Evolutionary conservation across 2,329 filamentous ascomycete species (phyloP).

Genomic region (Dothideomycetidae sp.): DNA sequence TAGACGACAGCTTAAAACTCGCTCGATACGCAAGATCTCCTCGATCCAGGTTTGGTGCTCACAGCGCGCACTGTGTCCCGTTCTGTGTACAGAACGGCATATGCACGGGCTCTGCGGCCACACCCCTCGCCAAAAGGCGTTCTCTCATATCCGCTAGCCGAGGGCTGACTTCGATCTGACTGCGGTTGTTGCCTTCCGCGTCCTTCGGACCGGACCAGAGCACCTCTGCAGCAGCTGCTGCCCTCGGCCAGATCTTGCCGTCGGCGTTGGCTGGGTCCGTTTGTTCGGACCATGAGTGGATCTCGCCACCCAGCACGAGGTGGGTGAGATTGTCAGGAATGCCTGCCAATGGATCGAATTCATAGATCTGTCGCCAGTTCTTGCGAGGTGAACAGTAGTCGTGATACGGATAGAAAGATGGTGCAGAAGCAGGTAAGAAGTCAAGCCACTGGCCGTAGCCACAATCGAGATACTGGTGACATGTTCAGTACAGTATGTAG

Average conservation of each 20-base stretch:
- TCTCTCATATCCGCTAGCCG: conserved; percentile 64
- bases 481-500: not conserved
- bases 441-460: conserved; percentile 68
- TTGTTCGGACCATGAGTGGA: conserved; percentile 67
- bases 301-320: conserved; percentile 67
- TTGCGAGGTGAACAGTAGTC: conserved; percentile 74
- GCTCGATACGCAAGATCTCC: too few species aligned
- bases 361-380: conserved; percentile 70
- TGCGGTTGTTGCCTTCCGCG: conserved; percentile 51
- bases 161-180: conserved; percentile 53
- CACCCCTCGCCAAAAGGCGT: conserved; percentile 53
- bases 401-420: conserved; percentile 50
- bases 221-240: conserved; percentile 59
- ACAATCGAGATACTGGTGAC: conserved; percentile 60
- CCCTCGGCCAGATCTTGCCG: conserved; percentile 62
- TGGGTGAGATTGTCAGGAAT: conserved; percentile 47
- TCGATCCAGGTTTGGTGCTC: too few species aligned
- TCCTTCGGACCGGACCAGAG: conserved; percentile 65
- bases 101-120: conserved; percentile 51
- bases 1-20: too few species aligned
- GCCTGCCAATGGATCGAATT: conserved; percentile 56
- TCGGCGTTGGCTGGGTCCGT: conserved; percentile 65
- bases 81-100: conserved; percentile 60
- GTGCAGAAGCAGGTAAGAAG: conserved; percentile 42
- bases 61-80: conserved; percentile 33